Base-by-base conservation (phyloP, 1,139 yeast species). In the Protomyces inouyei region DNA sequence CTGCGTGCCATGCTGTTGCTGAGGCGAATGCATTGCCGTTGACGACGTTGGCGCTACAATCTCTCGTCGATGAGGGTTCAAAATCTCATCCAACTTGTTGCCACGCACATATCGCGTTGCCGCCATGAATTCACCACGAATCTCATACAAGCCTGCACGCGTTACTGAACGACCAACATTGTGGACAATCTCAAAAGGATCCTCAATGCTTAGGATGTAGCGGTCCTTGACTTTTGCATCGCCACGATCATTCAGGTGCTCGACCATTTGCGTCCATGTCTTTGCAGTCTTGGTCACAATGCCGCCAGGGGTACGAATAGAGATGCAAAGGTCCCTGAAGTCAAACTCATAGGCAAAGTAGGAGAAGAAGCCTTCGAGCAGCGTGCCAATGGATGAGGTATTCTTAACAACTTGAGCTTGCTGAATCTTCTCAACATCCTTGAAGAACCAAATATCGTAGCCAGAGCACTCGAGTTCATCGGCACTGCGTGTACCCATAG, bases 161-260 rank as follows among this genome's bases (percentile, higher is more conserved):
- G 61, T 66, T 10, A 66, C 67, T 1, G 67, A 66, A 8, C 67
- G 48, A n/a, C 64, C 66, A 14, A 66, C 68, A 52, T 66, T 66
- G 60, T 66, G 68, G 25, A 67, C 56, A 40, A 61, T 66, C 38
- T 66, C 68, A 54, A 66, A 66, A 3, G 68, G 68, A 46, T 66
- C 68, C 23, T 52, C 55, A 32, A 59, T 52, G 52, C 59, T 52
- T 8, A 52, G 48, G n/a, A 60, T 57, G 52, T 40, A 60, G 14
- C 64, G 52, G 37, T 60, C 64, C 25, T 53, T 60, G 46, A 45
- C 54, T 35, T 46, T 45, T 10, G 59, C 59, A 12, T 57, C 55
- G n/a, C 59, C 64, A 28, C 38, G 45, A 10, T 60, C 64, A 36
- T 55, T 60, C 55, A 54, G 38, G 36, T 60, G 64, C 51, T 60